Evolutionary conservation across 2,329 filamentous ascomycete species (phyloP), one percentile per base, ranked within the genome.

Genomic region (Emericellopsis atlantica): DNA sequence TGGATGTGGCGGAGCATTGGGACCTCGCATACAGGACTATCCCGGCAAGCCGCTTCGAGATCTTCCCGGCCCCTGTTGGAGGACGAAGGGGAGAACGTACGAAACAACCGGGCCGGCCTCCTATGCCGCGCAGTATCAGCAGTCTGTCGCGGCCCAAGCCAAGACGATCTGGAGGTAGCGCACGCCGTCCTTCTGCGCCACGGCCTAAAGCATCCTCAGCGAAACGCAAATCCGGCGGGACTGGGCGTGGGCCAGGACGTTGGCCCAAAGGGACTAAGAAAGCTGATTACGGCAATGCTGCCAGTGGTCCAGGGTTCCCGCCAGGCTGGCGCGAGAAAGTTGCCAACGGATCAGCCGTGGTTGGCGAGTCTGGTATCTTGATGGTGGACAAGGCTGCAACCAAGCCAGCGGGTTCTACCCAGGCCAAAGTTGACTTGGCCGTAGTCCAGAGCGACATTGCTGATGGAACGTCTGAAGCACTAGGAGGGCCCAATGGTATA

Each of bases 261-360:
- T 81, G 76, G 75, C 77, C 77, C 1, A 81, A 81, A 53, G 77
- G 77, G 5, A 80, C 76, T 0, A 81, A 79, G 57, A 81, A 81
- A 54, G 72, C 72, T 32, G 77, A 81, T 50, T 81, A 81, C 43
- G 76, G 76, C 0, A 80, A 80, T 45, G 77, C 77, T 1, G 73
- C 75, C 29, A 80, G 76, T 49, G 77, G 76, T 1, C 77, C 77
- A 3, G 77, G 77, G 2, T 58, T 81, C 15, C 76, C 77, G 1
- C 77, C 77, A 3, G 67, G 65, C 0, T 78, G 74, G 74, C 52
- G 51, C 15, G 61, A 64, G 37, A 59, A 47, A 40, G 51, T 51
- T 40, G 37, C 48, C 2, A 47, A 46, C 7, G 16, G 50, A 7
- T 44, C 40, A 11, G 42, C 39, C 24, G 41, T 49, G 18, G 39